A percentile compares a stretch with the other conserved stretches of the same genome.
Evolutionary conservation across 768 basidiomycete genomes (phyloP).

Genomic region (Fibroporia radiculosa): DNA sequence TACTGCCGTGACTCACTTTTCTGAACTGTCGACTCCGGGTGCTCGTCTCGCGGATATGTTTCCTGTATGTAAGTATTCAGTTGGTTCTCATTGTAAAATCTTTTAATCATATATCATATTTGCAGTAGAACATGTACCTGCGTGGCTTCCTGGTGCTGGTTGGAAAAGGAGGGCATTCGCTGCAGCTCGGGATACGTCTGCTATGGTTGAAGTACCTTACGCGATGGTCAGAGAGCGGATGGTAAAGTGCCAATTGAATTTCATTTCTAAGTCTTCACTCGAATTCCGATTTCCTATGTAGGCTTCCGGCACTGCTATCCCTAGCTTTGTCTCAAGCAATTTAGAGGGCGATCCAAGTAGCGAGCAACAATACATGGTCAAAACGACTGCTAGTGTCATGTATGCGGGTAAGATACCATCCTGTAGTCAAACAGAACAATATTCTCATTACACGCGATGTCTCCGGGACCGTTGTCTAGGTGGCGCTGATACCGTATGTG

Average conservation of each 20-base stretch:
- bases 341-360: conserved; percentile 44
- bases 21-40: conserved; percentile 19
- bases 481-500: conserved; percentile 33
- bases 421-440: too few relatives aligned
- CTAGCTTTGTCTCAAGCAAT: conserved; percentile 52
- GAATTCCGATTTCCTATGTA: too few relatives aligned
- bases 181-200: conserved; percentile 13
- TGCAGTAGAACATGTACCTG: conserved; percentile 28
- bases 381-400: conserved; percentile 43
- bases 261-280: too few relatives aligned
- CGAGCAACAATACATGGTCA: conserved; percentile 56
- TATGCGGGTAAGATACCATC: too few relatives aligned
- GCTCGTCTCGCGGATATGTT: conserved; percentile 24
- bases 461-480: too few relatives aligned
- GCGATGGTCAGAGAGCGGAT: conserved; percentile 24
- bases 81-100: background rate
- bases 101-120: background rate
- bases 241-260: too few relatives aligned
- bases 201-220: conserved; percentile 26
- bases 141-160: conserved; percentile 33
- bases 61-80: conserved; percentile 19
- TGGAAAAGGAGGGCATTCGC: conserved; percentile 21
- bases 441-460: too few relatives aligned
- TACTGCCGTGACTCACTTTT: conserved; percentile 19
- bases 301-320: conserved; percentile 49